phyloP scores from a whole-genome alignment of 2,329 filamentous ascomycete genomes.

The Fusarium cyanostomum region DNA sequence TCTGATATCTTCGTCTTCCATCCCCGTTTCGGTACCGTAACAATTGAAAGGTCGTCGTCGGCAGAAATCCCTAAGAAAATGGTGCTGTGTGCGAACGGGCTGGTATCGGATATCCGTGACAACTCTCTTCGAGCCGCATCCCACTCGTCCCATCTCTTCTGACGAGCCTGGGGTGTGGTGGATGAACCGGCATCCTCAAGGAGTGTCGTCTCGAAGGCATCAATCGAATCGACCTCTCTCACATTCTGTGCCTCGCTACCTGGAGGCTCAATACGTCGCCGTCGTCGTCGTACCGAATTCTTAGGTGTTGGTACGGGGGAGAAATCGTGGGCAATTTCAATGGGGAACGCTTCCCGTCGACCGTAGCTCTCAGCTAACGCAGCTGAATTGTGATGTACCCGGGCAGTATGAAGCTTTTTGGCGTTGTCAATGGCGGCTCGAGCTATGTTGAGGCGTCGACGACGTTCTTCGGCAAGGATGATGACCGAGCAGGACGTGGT shows the following conservation, averaged over 20 bases:
- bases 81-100: constrained; percentile 24
- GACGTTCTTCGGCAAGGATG: constrained; percentile 65
- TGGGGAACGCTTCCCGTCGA: constrained; percentile 36
- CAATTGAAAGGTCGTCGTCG: constrained; percentile 14
- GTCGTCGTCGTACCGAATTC: constrained; percentile 44
- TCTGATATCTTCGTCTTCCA: neutral
- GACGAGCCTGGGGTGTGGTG: constrained; percentile 17
- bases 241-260: neutral
- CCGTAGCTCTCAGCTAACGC: constrained; percentile 41
- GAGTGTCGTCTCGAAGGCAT: constrained; percentile 15
- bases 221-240: constrained; percentile 9
- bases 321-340: constrained; percentile 42
- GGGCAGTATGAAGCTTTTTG: constrained; percentile 57
- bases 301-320: constrained; percentile 29
- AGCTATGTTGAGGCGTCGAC: constrained; percentile 62
- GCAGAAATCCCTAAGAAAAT: constrained; percentile 29
- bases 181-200: neutral
- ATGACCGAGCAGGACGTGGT: constrained; percentile 67
- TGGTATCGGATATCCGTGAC: constrained; percentile 30
- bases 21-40: neutral
- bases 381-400: constrained; percentile 44
- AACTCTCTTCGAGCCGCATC: constrained; percentile 39
- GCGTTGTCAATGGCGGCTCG: constrained; percentile 62
- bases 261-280: constrained; percentile 29
- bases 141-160: constrained; percentile 40